Base-by-base conservation (phyloP, 2,329 filamentous ascomycete genomes). In the Orbilia ellipsospora region DNA sequence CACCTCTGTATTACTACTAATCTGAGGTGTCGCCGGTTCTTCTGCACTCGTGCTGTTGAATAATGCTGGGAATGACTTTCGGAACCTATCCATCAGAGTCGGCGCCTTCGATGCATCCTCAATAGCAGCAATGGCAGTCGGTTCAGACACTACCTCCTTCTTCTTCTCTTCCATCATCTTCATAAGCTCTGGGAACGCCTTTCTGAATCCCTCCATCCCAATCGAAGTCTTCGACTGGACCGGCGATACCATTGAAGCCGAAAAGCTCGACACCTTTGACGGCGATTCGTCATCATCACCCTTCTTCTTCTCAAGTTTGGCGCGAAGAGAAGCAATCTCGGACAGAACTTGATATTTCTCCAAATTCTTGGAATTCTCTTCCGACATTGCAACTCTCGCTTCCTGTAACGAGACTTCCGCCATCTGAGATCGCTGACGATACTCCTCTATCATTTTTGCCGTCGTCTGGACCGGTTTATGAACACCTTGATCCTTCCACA, bases 401-500 rank as follows among this genome's bases (percentile, higher is more conserved):
- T 48, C 8, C 16, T n/a, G 44, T 6, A 48, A 12, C 44, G 44
- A 5, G 8, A 7, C 16, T 48, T 48, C 64, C 72, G n/a, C 50
- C 23, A 20, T 36, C 18, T 42, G 16, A 13, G 72, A 64, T 16
- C 72, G 40, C 36, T 65, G 16, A 44, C 59, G 51, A 40, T 64
- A 69, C 5, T 51, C 26, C 16, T 75, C 26, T 45, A 64, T 55
- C 56, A 61, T 50, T 5, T 52, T 6, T 6, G n/a, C 26, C 6
- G 31, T 48, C 12, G 52, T 23, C 13, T 65, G 28, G 28, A 75
- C 51, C 7, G 72, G 72, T 16, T 64, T 40, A 51, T 75, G 64
- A 8, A 64, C 52, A 13, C 51, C 59, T 18, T 75, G 72, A 2
- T 75, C 31, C 6, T 69, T 48, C 72, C 63, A 69, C 72, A 75